Base-by-base conservation (phyloP, 1,284 basidiomycete species). In the Earliella scabrosa region DNA sequence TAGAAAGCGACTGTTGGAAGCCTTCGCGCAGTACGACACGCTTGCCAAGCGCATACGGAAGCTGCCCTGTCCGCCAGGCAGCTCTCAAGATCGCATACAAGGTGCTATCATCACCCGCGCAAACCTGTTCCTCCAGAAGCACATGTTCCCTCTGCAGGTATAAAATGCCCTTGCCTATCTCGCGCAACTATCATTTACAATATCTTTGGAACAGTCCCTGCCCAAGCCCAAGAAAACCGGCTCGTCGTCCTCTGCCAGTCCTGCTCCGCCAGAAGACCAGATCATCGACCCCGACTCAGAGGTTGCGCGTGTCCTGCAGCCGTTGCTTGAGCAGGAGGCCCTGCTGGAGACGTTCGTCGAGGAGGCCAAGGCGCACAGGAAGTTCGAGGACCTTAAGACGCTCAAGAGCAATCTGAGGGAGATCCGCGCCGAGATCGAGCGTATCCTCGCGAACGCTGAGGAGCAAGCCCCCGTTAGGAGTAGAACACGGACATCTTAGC, bases 301-400 rank as follows among this genome's bases (percentile, higher is more conserved):
- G 47, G 75, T 90, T 20, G 92, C 92, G 2, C 77, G 83, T 31
- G 75, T 80, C 3, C 75, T 97, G 21, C 93, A 96, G 66, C 93
- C 94, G 2, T 74, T 97, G 18, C 79, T 97, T 9, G 94, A 97
- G 71, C 94, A 97, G 73, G 94, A 97, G 73, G 89, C 90, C 3
- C 78, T 95, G 46, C 77, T 97, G 31, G 93, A 96, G 74, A 80
- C 83, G 1, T 93, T 91, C 66, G 80, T 93, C 4, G 86, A 89
- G 62, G 91, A 95, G 68, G 93, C 93, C 4, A 88, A 87, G 69
- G 82, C 85, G 1, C 88, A 88, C 65, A 79, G 94, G 41, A 96
- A 96, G 73, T 95, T 96, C 61, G 94, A 97, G 72, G 94, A 97
- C 69, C 87, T 87, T 18, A 88, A 88, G 73, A 90, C 87, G 3